Evolutionary conservation across 2,329 filamentous ascomycete genomes (phyloP), one percentile per base, ranked within the genome.

Genomic region (Neonectria neomacrospora): DNA sequence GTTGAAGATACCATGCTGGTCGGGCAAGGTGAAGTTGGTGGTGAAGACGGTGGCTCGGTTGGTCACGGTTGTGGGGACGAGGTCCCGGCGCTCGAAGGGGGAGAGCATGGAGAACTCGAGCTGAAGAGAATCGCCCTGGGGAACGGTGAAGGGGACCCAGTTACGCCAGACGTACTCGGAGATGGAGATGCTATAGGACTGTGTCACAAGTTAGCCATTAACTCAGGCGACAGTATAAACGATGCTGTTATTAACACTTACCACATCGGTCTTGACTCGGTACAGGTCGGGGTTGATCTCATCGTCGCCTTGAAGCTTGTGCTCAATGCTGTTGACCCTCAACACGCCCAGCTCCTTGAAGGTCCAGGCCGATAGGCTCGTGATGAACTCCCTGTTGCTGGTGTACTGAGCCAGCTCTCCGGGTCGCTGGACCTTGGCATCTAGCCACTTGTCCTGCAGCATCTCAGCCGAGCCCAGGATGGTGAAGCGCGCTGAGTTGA

Each of bases 61-160:
- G 1, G 89, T 90, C 26, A 83, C 83, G 32, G 80, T 79, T 10
- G 83, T 78, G 14, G 88, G 86, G 9, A 81, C 73, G 32, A 99
- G 89, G 63, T 89, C 84, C 34, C 98, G 86, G 44, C 96, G 94
- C 82, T 97, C 91, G 88, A 97, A 98, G 60, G 96, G 95, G 1
- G 95, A 97, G 50, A 99, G 91, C 96, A 98, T 99, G 82, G 90
- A 94, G 84, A 98, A 97, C 80, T 99, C 96, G 66, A 99, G 92
- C 80, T 99, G 96, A 34, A 99, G 77, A 28, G 83, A 85, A 77
- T 99, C 96, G 66, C 81, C 84, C 9, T 84, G 75, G 22, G 93
- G 89, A 20, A 91, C 83, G 42, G 82, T 83, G 80, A 94, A 97
- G 48, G 94, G 91, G 6, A 83, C 80, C 83, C 90, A 96, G 75